These are phyloP conservation scores for Trichoderma koningii DNA, from an alignment of 2,329 filamentous ascomycete species.

Conservation along the genomic window DNA sequence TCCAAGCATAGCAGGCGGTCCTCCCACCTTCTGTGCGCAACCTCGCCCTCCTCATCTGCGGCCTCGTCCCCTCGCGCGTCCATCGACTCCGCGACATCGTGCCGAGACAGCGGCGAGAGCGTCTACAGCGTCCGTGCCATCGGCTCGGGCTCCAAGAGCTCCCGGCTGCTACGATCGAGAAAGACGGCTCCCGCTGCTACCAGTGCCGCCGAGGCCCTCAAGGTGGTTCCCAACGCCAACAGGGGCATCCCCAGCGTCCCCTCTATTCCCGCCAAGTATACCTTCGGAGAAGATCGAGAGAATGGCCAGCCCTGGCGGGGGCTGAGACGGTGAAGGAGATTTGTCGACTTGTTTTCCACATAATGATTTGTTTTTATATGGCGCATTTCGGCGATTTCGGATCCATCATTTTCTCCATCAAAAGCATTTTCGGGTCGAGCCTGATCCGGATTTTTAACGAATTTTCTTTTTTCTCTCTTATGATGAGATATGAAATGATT, in stretches of 20 bases:
- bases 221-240: conserved; percentile 50
- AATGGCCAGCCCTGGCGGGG: conserved; percentile 39
- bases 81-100: conserved; percentile 9
- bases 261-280: conserved; percentile 48
- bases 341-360: background rate
- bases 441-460: conserved; percentile 23
- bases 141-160: conserved; percentile 29
- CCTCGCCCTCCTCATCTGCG: conserved; percentile 13
- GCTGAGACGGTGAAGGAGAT: conserved; percentile 31
- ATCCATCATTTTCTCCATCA: conserved; percentile 17
- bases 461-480: conserved; percentile 23
- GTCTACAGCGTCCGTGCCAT: conserved; percentile 29
- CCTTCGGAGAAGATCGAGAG: conserved; percentile 41
- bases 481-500: conserved; percentile 24
- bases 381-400: conserved; percentile 2
- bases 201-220: conserved; percentile 39
- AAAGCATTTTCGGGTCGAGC: conserved; percentile 6
- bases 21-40: conserved; percentile 14
- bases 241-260: conserved; percentile 51
- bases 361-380: background rate
- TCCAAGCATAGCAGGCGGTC: conserved; percentile 36
- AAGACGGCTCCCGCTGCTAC: conserved; percentile 24
- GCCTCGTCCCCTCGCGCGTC: conserved; percentile 22
- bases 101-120: conserved; percentile 31
- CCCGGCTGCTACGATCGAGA: conserved; percentile 33